Percentiles rank a stretch among this genome's conserved stretches.
phyloP scores from a whole-genome alignment of 164 flowering plant genomes.

The Vitis rotundifolia region DNA sequence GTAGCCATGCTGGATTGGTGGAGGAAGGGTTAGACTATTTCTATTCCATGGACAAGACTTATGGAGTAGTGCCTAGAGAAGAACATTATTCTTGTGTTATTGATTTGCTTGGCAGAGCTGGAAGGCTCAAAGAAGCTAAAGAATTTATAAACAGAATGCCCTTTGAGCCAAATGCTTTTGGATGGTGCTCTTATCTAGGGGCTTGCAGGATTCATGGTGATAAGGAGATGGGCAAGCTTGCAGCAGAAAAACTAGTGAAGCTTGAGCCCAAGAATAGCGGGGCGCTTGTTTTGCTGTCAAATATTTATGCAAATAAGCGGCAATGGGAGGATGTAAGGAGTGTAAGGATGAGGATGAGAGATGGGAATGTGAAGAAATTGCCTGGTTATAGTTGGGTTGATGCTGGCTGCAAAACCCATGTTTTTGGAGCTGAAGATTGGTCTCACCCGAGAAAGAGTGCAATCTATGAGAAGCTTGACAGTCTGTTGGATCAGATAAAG shows the following conservation, averaged over 20 bases:
- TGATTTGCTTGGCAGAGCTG: conserved; percentile 54
- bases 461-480: conserved; percentile 50
- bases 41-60: conserved; percentile 33
- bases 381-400: conserved; percentile 69
- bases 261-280: conserved; percentile 58
- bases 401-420: conserved; percentile 45
- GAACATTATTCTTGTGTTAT: conserved; percentile 64
- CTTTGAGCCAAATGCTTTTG: conserved; percentile 49
- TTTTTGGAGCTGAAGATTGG: conserved; percentile 55
- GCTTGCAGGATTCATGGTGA: conserved; percentile 52
- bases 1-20: conserved; percentile 64
- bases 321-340: conserved; percentile 53
- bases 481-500: conserved; percentile 36
- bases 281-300: conserved; percentile 46
- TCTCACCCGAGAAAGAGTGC: conserved; percentile 46
- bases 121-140: conserved; percentile 50
- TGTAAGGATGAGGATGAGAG: conserved; percentile 48
- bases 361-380: conserved; percentile 47
- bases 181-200: conserved; percentile 56
- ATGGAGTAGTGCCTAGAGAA: conserved; percentile 37
- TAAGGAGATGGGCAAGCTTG: conserved; percentile 42
- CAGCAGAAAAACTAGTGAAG: conserved; percentile 47
- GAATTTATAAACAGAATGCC: conserved; percentile 49
- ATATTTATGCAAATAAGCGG: conserved; percentile 41
- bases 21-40: conserved; percentile 54